Conservation (phyloP, 108 stramenopile species). For the Pseudonitzschia multiseries region DNA sequence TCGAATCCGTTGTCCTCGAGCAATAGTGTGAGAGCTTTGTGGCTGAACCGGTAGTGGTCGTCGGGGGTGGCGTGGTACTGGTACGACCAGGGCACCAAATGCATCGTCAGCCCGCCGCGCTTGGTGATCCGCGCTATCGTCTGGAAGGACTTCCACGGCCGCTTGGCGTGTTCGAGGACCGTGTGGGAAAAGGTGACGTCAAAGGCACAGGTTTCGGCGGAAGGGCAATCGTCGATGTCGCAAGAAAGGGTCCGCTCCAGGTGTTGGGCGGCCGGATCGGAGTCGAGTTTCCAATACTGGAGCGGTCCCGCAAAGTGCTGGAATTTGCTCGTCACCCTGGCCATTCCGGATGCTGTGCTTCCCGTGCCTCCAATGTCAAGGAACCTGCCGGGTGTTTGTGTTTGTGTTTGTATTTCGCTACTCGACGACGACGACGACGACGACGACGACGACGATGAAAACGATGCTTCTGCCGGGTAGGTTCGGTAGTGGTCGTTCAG, state of each 20-base stretch:
- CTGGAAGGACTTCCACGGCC: slow-evolving; percentile 49
- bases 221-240: slow-evolving; percentile 49
- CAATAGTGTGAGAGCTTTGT: slow-evolving; percentile 32
- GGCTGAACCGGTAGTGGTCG: slow-evolving; percentile 54
- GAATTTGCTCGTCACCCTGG: slow-evolving; percentile 51
- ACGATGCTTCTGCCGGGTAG: slow-evolving; percentile 33
- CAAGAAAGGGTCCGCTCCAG: slow-evolving; percentile 41
- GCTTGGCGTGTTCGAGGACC: slow-evolving; percentile 46
- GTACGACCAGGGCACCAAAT: slow-evolving; percentile 49
- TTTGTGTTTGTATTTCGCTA: no score
- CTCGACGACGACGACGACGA: no score
- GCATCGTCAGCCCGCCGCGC: slow-evolving; percentile 49
- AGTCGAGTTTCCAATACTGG: slow-evolving; percentile 51
- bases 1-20: slow-evolving; percentile 52
- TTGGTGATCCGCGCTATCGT: slow-evolving; percentile 49
- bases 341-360: slow-evolving; percentile 42
- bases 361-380: slow-evolving; percentile 58
- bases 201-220: slow-evolving; percentile 42
- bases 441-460: no score
- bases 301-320: slow-evolving; percentile 48
- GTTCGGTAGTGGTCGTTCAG: slow-evolving; percentile 40
- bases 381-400: slow-evolving; percentile 37
- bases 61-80: slow-evolving; percentile 58
- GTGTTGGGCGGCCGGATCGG: slow-evolving; percentile 42
- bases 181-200: slow-evolving; percentile 58